Percentiles rank a stretch among this genome's conserved stretches.
phyloP scores from a whole-genome alignment of 345 rosid genomes.

The Dipteronia dyeriana region DNA sequence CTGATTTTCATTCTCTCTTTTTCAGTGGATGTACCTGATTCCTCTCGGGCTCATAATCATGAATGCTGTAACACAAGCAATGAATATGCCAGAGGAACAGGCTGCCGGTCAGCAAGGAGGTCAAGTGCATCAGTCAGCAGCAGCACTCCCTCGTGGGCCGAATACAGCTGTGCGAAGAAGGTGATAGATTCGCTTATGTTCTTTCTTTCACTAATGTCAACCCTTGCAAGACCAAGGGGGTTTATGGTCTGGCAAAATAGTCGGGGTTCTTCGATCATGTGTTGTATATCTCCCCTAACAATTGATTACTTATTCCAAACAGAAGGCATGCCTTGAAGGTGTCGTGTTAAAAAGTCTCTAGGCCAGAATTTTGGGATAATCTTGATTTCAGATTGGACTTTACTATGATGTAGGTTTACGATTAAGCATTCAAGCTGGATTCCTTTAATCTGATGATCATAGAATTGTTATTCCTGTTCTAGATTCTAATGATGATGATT shows the following conservation, averaged over 20 bases:
- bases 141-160: conserved; percentile 42
- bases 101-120: conserved; percentile 49
- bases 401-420: no score
- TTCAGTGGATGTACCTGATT: conserved; percentile 94
- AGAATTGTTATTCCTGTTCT: no score
- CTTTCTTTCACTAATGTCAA: neutral
- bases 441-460: no score
- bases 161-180: conserved; percentile 58
- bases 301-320: neutral
- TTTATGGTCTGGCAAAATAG: neutral
- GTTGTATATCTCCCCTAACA: neutral
- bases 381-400: neutral
- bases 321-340: neutral
- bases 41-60: conserved; percentile 89
- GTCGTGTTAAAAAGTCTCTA: neutral
- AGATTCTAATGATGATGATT: no score
- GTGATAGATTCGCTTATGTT: conserved; percentile 30
- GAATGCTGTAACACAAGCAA: conserved; percentile 93
- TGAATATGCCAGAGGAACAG: conserved; percentile 84
- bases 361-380: neutral
- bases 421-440: neutral
- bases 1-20: neutral
- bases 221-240: neutral
- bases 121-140: conserved; percentile 49
- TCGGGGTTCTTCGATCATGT: neutral